Evolutionary conservation across 1,284 basidiomycete genomes (phyloP).

Genomic region (Afroboletus lepidellus): DNA sequence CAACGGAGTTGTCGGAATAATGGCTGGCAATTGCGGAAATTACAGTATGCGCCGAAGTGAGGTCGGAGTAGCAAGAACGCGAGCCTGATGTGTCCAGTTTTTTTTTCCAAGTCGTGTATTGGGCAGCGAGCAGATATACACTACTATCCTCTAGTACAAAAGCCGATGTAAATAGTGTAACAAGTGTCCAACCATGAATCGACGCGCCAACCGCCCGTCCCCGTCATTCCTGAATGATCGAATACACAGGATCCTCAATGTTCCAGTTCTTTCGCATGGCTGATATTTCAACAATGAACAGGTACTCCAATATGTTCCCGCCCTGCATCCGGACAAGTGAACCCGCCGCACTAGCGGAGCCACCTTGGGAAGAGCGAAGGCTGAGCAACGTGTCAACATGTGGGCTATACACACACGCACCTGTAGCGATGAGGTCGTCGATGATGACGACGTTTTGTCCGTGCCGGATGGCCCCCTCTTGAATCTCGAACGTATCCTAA

Average conservation of each 20-base stretch:
- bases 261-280: conserved; percentile 31
- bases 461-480: conserved; percentile 78
- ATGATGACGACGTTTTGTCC: conserved; percentile 88
- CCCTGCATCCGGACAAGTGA: conserved; percentile 84
- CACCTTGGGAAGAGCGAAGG: conserved; percentile 51
- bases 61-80: neutral
- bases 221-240: conserved; percentile 74
- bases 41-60: neutral
- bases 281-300: conserved; percentile 90
- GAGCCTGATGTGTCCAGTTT: neutral
- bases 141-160: conserved; percentile 8
- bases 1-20: neutral
- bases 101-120: neutral
- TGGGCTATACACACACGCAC: conserved; percentile 40
- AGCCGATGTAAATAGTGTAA: conserved; percentile 6
- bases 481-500: conserved; percentile 94
- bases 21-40: neutral
- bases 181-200: conserved; percentile 14
- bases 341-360: conserved; percentile 93
- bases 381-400: conserved; percentile 1
- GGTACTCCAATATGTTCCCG: conserved; percentile 85
- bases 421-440: conserved; percentile 97
- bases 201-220: neutral
- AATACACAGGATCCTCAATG: conserved; percentile 87
- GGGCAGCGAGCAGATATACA: neutral